phyloP scores from a whole-genome alignment of 2,329 filamentous ascomycete genomes.

The Fonsecaea monophora region DNA sequence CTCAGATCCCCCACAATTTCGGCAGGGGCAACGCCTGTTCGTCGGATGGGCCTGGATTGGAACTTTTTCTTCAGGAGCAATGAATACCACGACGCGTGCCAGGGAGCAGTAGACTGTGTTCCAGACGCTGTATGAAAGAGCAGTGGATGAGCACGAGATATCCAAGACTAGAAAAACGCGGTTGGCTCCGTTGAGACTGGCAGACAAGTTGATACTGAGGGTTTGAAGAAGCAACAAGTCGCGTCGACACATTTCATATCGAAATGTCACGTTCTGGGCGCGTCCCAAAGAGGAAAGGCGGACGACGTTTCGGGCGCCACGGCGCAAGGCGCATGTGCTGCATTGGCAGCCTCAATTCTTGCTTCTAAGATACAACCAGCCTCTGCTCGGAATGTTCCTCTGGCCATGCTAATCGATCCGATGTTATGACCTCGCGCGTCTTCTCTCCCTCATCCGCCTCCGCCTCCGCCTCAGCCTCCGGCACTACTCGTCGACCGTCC shows the following conservation, averaged over 20 bases:
- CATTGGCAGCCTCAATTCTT: constrained; percentile 1
- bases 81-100: neutral
- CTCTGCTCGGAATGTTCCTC: constrained; percentile 2
- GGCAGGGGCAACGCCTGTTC: neutral
- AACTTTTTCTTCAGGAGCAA: neutral
- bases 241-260: constrained; percentile 21
- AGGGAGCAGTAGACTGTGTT: neutral
- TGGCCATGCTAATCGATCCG: constrained; percentile 37
- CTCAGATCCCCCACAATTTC: neutral
- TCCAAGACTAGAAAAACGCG: neutral
- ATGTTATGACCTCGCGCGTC: constrained; percentile 60
- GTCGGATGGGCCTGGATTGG: neutral
- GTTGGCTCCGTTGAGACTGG: neutral
- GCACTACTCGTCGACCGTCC: constrained; percentile 59
- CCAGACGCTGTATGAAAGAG: neutral
- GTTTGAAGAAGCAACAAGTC: constrained; percentile 9
- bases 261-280: constrained; percentile 24
- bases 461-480: constrained; percentile 56
- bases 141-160: neutral
- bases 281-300: constrained; percentile 38
- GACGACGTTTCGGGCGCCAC: neutral
- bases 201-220: neutral
- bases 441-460: constrained; percentile 56
- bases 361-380: constrained; percentile 7
- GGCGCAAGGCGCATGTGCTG: neutral